Evolutionary conservation across 208 protist genomes (phyloP), one percentile per base, ranked within the genome.

Genomic region (Novymonas esmeraldas): DNA sequence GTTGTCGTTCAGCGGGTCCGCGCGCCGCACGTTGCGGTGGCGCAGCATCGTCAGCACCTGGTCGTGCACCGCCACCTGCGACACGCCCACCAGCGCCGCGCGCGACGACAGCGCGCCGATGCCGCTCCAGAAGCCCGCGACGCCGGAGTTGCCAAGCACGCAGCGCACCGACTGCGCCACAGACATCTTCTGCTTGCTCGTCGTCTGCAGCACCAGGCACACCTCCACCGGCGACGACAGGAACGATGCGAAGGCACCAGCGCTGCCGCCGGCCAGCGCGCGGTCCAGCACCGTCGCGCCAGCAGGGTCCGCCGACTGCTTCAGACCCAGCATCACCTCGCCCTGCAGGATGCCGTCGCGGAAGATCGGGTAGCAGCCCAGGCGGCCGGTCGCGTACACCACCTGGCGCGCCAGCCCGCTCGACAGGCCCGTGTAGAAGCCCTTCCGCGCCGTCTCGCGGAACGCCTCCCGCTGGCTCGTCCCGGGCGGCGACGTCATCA

Each of bases 21-120:
- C 20, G 20, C 78, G 73, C 20, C 31, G 9, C 29, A 41, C 55
- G 65, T 96, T 96, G 44, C 52, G 55, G 5, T 49, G 51, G 59
- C 88, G 85, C 50, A 94, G 77, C 54, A 68, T 82, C 14, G 86
- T 92, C 52, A 95, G 71, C 67, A 93, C 82, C 74, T 98, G 94
- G 64, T 98, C 94, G 70, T 98, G 94, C 57, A 96, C 91, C 29
- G 87, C 91, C 28, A 98, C 94, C 82, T 98, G 94, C 60, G 81
- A 84, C 6, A 94, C 78, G 31, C 92, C 93, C 1, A 96, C 94
- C 22, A 97, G 76, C 10, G 87, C 83, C 11, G 91, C 91, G 64
- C 94, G 89, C 20, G 89, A 87, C 42, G 69, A 73, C 26, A 95
- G 84, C 0, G 92, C 85, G 31, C 86, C 85, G 45, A 91, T 64